phyloP scores from a whole-genome alignment of 139 green algal genomes.

The Limnomonas spitsbergensis region DNA sequence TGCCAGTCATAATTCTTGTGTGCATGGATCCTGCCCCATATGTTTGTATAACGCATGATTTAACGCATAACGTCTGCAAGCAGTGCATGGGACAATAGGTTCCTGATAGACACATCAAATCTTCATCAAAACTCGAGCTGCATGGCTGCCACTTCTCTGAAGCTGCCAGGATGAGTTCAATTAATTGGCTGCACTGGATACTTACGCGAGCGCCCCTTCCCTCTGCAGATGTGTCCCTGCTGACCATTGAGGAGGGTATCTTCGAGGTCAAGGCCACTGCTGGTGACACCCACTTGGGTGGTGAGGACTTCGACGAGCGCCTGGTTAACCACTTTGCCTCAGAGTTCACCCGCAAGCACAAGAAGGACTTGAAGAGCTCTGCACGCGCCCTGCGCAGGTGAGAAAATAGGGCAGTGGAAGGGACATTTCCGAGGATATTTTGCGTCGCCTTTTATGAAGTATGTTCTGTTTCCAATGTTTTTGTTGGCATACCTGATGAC shows the following conservation, averaged over 20 bases:
- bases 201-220: background rate
- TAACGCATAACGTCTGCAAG: too few relatives aligned
- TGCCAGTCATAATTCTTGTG: too few relatives aligned
- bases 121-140: too few relatives aligned
- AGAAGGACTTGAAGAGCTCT: slow-evolving; percentile 89
- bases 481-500: background rate
- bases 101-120: too few relatives aligned
- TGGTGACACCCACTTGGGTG: slow-evolving; percentile 96
- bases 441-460: background rate
- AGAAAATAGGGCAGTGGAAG: too few relatives aligned
- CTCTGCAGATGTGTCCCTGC: slow-evolving; percentile 90
- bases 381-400: slow-evolving; percentile 46
- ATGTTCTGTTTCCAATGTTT: background rate
- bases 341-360: slow-evolving; percentile 99
- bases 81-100: too few relatives aligned
- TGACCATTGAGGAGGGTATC: slow-evolving; percentile 98
- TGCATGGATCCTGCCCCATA: too few relatives aligned
- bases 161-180: background rate
- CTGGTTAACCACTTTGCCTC: slow-evolving; percentile 90
- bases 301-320: slow-evolving; percentile 97
- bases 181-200: background rate
- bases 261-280: slow-evolving; percentile 98
- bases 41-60: too few relatives aligned
- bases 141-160: too few relatives aligned
- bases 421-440: too few relatives aligned